Evolutionary conservation across 2,329 filamentous ascomycete genomes (phyloP), one percentile per base, ranked within the genome.

Genomic region (Graphilbum fragrans): DNA sequence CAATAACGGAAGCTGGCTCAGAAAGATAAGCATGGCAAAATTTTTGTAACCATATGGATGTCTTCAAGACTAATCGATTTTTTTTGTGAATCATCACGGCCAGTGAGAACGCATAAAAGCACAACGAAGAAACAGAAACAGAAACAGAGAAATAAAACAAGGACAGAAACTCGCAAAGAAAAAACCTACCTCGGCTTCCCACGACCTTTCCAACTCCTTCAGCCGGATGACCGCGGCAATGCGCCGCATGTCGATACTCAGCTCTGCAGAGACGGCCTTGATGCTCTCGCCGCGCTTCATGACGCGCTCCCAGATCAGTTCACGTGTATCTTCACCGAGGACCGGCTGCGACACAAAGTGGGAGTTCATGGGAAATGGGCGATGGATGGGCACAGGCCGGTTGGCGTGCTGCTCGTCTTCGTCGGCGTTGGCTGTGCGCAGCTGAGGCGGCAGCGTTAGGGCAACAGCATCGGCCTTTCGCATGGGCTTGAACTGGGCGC

Each of bases 31-130:
- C 48, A 50, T 50, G 45, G 39, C 43, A 47, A 39, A 46, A 12
- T n/a, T 38, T 74, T 72, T 82, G 70, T 90, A 90, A 95, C 85
- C 86, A 92, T 80, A 70, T 78, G 42, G 67, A 62, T 79, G 88
- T 96, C 88, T 94, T 95, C 72, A 93, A 94, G 90, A 96, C 90
- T 95, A 94, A 96, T 95, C 90, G 90, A 82, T 75, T 78, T 80
- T 77, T 74, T 72, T 76, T 64, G 59, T 57, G 52, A 55, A 59
- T 75, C 73, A 77, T 77, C 73, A 77, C 61, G 47, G 47, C 45
- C 43, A 29, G 10, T 2, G 6, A 4, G 23, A 33, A 34, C 27
- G 16, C 5, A 22, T 3, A 4, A 11, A 17, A 32, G 25, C 16
- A 27, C 23, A 18, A 18, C 14, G 2, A 19, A 20, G 3, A 14